Evolutionary conservation across 2,329 filamentous ascomycete genomes (phyloP), one percentile per base, ranked within the genome.

Genomic region (Sclerotinia sclerotiorum): DNA sequence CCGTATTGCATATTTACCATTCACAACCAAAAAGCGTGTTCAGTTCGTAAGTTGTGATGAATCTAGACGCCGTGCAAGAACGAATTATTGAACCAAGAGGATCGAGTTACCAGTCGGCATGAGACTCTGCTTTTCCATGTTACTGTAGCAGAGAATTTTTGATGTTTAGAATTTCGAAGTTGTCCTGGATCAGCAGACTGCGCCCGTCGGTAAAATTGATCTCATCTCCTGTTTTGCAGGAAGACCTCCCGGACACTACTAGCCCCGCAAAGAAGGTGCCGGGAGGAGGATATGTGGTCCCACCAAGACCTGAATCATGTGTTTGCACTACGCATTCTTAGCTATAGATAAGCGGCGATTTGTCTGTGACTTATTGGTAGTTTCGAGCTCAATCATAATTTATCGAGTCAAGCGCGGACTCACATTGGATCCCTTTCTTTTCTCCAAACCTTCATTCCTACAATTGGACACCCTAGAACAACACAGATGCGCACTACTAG

Each of bases 401-500:
- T 52, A 19, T 11, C 17, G 3, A 19, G 27, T 32, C 51, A 54
- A 19, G 2, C 3, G 3, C 0, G 11, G 17, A 5, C 24, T 10
- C 4, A 27, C 0, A 13, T 29, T 46, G 2, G 5, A 13, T 3
- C 4, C 1, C 8, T 5, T 15, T 11, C 21, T 21, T n/a, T 10
- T 15, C 8, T 29, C 27, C 17, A 2, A 29, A n/a, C 2, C 11
- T 29, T 6, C 21, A 27, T 48, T 8, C 2, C 39, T n/a, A 2
- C 6, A 10, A 60, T 48, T 10, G 10, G 10, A 5, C 24, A 15
- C 2, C 3, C 27, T 21, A 5, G 2, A 54, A 32, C 15, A 54
- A 3, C 2, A 15, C 0, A 60, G 27, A 0, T 4, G 19, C 5
- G 11, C 2, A n/a, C 2, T 2, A 1, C 3, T 5, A 21, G 8